Base-by-base conservation (phyloP, 2,329 filamentous ascomycete genomes). In the Hypocreales sp. region DNA sequence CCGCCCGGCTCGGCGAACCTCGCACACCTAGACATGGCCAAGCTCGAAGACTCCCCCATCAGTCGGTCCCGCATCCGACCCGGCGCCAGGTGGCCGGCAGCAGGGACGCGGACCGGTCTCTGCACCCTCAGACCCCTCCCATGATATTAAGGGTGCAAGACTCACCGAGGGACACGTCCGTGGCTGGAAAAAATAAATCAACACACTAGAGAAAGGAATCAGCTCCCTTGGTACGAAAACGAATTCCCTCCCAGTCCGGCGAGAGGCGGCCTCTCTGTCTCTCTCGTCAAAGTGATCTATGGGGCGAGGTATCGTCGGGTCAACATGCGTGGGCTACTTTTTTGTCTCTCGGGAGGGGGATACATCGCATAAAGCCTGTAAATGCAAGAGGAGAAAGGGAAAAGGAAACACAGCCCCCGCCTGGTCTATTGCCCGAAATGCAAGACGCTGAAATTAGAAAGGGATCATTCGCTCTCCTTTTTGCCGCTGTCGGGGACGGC, bases 401-500 rank as follows among this genome's bases (percentile, higher is more conserved):
- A 18, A 22, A 12, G 23, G 26, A 9, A 47, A 47, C 36, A 44
- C 39, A 47, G 42, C 51, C 17, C 54, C 56, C 50, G 51, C 56
- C 54, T 50, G 51, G 58, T 66, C 61, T 65, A 66, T 64, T 51
- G 53, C 49, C 53, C 46, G 45, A 57, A 59, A 61, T 61, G 55
- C 55, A 56, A 50, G 47, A 54, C 48, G 50, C 48, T 47, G 38
- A 47, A 42, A 40, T 34, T 34, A 44, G 37, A 42, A 40, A 40
- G 11, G 15, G 37, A 39, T 48, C 42, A 55, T 41, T 59, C 60
- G 49, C 56, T 55, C 43, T 57, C 59, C 53, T 64, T 63, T 51
- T 72, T 71, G 41, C 58, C 63, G 33, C 47, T 58, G 46, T 67
- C 67, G 35, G 67, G 63, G 35, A 61, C 63, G 35, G 61, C 65